Evolutionary conservation across 1,284 basidiomycete genomes (phyloP), one percentile per base, ranked within the genome.

Genomic region (Naganishia liquefaciens): DNA sequence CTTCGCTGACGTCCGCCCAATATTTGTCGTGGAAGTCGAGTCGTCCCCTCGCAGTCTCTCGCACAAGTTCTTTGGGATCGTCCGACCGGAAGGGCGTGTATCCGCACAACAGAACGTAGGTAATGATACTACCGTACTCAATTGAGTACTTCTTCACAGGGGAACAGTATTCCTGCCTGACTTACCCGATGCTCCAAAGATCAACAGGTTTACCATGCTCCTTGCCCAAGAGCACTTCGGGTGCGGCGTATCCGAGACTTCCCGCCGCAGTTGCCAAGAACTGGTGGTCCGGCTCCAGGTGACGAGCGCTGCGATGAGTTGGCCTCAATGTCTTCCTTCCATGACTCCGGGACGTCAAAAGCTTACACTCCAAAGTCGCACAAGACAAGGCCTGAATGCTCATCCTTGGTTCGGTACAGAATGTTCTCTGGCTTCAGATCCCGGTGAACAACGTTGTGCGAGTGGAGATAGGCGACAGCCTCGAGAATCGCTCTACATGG

Each of bases 351-450:
- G 50, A 66, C 73, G 65, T 52, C 71, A 62, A 61, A 63, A 60
- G 47, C 66, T 51, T 71, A 90, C 89, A 99, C 97, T 69, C 96
- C 96, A 76, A 99, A 98, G 78, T 99, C 96, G 23, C 88, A 93
- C 62, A 96, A 92, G 61, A 96, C 92, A 60, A 96, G 84, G 68
- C 88, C 88, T 23, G 88, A 90, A 27, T 70, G 68, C 5, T 69
- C 67, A 2, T 85, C 87, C 65, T 81, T 84, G 10, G 89, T 89
- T 61, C 91, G 87, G 77, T 92, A 96, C 9, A 96, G 82, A 67
- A 96, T 95, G 75, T 98, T 97, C 78, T 98, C 94, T 0, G 94
- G 92, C 87, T 93, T 93, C 69, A 93, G 83, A 77, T 95, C 93
- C 5, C 93, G 86, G 74, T 96, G 93, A 7, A 96, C 93, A 68